Percentiles rank a stretch among this genome's conserved stretches.
Evolutionary conservation across 164 flowering plant species (phyloP).

Genomic region (Tinospora cordifolia): DNA sequence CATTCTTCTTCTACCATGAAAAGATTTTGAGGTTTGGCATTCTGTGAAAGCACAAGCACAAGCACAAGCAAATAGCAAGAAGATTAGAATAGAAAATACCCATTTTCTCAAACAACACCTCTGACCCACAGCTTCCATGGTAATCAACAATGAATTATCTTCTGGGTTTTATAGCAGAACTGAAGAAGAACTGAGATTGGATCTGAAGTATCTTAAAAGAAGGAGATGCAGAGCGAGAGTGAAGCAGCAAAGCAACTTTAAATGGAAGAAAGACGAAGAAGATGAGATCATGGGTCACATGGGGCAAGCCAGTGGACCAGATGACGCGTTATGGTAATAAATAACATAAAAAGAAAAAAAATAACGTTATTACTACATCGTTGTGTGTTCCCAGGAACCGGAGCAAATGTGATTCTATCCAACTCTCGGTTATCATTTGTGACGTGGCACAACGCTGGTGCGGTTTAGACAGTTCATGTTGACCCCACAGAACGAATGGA

Average conservation of each 20-base stretch:
- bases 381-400: not conserved
- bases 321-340: not conserved
- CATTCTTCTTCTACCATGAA: conserved; percentile 10
- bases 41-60: conserved; percentile 14
- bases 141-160: too few relatives aligned
- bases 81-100: conserved; percentile 12
- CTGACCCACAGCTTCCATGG: conserved; percentile 15
- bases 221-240: not conserved
- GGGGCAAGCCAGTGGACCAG: conserved; percentile 16
- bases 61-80: conserved; percentile 16
- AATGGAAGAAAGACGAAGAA: conserved; percentile 11
- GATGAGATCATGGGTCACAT: conserved; percentile 16
- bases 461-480: not conserved
- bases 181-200: conserved; percentile 6
- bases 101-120: conserved; percentile 11
- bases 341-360: not conserved
- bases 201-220: not conserved
- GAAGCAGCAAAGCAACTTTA: not conserved
- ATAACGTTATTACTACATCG: too few relatives aligned
- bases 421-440: not conserved
- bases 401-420: not conserved
- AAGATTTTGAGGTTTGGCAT: conserved; percentile 5
- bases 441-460: not conserved
- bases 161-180: conserved; percentile 1
- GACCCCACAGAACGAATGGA: too few relatives aligned